phyloP scores from a whole-genome alignment of 805 yeast genomes.

The Saturnispora hagleri region DNA sequence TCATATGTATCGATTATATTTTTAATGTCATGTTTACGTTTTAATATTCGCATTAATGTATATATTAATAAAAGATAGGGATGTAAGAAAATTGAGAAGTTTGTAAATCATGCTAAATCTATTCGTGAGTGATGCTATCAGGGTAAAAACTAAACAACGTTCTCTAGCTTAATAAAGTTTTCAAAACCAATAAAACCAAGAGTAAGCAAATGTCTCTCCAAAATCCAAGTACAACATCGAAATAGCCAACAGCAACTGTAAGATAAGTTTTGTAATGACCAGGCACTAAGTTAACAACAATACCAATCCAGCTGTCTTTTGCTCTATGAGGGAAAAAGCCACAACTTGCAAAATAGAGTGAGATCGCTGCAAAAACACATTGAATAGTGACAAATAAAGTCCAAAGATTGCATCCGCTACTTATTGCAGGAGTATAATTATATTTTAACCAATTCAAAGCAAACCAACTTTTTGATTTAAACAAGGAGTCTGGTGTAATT shows the following conservation, averaged over 20 bases:
- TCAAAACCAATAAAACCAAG: slow-evolving; percentile 19
- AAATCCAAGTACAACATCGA: slow-evolving; percentile 19
- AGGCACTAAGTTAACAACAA: slow-evolving; percentile 20
- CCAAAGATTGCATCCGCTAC: slow-evolving; percentile 16
- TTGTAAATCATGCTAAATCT: not conserved
- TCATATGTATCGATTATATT: not conserved
- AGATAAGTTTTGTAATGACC: slow-evolving; percentile 11
- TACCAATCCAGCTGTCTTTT: slow-evolving; percentile 12
- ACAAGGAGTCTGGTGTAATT: slow-evolving; percentile 4
- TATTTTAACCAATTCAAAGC: slow-evolving; percentile 11
- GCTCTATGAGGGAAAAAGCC: slow-evolving; percentile 10
- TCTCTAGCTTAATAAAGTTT: slow-evolving; percentile 7
- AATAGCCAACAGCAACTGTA: slow-evolving; percentile 17
- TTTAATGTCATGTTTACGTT: not conserved
- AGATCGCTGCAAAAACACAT: slow-evolving; percentile 14
- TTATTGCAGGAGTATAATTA: slow-evolving; percentile 5
- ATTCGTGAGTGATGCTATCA: not conserved
- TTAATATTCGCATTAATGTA: no score
- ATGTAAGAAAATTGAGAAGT: slow-evolving; percentile 1
- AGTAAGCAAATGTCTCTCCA: slow-evolving; percentile 23
- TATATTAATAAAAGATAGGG: no score
- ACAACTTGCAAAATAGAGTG: slow-evolving; percentile 11
- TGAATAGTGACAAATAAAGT: slow-evolving; percentile 18
- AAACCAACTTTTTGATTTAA: slow-evolving; percentile 6
- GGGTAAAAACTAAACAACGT: no score